Percentiles rank a stretch among this genome's conserved stretches.
These are phyloP conservation scores for Exserohilum rostratum DNA, from an alignment of 2,329 filamentous ascomycete genomes.

Conservation along the genomic window DNA sequence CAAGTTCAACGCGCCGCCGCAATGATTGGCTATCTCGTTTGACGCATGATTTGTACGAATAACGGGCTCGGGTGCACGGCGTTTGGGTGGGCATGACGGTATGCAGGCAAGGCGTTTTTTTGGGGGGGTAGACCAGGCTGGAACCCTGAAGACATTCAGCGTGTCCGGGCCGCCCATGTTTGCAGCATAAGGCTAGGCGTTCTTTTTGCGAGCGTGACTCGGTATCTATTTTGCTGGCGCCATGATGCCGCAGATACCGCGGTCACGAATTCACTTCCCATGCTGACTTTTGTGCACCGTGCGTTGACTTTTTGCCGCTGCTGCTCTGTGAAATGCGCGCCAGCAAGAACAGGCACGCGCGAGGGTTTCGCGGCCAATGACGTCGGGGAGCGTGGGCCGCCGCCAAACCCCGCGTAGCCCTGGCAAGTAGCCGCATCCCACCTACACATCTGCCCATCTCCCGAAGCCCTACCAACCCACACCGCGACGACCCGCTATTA, in stretches of 20 bases:
- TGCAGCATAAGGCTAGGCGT: constrained; percentile 13
- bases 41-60: constrained; percentile 13
- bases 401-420: constrained; percentile 31
- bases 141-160: constrained; percentile 17
- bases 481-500: constrained; percentile 11
- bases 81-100: constrained; percentile 26
- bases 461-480: constrained; percentile 17
- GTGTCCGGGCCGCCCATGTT: constrained; percentile 8
- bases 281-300: neutral
- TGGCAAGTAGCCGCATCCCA: constrained; percentile 36
- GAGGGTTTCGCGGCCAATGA: constrained; percentile 10
- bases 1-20: constrained; percentile 66
- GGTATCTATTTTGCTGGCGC: neutral
- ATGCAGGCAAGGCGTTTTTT: constrained; percentile 29
- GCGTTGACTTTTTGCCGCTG: constrained; percentile 1
- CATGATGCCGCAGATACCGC: neutral
- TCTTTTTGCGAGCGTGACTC: neutral
- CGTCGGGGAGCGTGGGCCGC: constrained; percentile 31
- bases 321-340: constrained; percentile 9
- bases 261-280: neutral
- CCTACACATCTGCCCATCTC: constrained; percentile 18
- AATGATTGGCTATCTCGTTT: constrained; percentile 20
- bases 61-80: constrained; percentile 25
- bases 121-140: constrained; percentile 20
- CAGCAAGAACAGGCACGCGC: neutral